Evolutionary conservation across 2,329 filamentous ascomycete genomes (phyloP).

Genomic region (Drechmeria coniospora): DNA sequence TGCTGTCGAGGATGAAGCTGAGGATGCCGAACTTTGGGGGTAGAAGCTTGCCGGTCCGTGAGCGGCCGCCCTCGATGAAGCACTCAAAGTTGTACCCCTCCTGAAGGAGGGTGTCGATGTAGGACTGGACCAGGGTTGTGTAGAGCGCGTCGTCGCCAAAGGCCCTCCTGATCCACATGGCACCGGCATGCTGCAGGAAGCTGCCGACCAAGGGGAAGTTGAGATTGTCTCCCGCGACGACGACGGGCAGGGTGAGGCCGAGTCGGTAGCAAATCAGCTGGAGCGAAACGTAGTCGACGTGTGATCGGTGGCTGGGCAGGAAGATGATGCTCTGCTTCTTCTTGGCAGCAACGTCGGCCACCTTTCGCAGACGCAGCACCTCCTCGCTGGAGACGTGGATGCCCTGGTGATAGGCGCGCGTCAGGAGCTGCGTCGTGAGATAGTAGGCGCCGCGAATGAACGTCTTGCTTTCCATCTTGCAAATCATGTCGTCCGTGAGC

Average conservation of each 20-base stretch:
- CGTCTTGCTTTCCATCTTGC: conserved; percentile 90
- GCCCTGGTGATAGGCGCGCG: conserved; percentile 87
- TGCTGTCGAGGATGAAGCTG: conserved; percentile 77
- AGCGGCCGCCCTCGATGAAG: conserved; percentile 91
- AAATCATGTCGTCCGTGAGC: conserved; percentile 92
- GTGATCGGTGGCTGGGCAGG: conserved; percentile 82
- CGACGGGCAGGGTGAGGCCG: conserved; percentile 74
- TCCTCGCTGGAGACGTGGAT: conserved; percentile 95
- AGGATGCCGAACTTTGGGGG: conserved; percentile 93
- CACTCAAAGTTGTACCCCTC: conserved; percentile 92
- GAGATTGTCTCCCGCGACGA: conserved; percentile 90
- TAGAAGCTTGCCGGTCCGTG: conserved; percentile 81
- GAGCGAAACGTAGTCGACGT: conserved; percentile 90
- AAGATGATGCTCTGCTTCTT: conserved; percentile 96
- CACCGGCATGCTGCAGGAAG: conserved; percentile 90
- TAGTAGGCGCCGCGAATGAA: conserved; percentile 94
- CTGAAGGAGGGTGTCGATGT: conserved; percentile 83
- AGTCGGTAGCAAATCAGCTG: conserved; percentile 93
- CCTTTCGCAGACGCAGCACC: conserved; percentile 63
- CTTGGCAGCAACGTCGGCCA: conserved; percentile 67
- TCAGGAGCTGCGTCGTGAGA: conserved; percentile 70
- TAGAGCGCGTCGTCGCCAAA: conserved; percentile 91
- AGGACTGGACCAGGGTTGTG: conserved; percentile 82
- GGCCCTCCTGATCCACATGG: conserved; percentile 87
- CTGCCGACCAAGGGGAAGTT: conserved; percentile 83